phyloP scores from a whole-genome alignment of 192 early-diverging fungal genomes.

The Globomyces pollinis-pini region DNA sequence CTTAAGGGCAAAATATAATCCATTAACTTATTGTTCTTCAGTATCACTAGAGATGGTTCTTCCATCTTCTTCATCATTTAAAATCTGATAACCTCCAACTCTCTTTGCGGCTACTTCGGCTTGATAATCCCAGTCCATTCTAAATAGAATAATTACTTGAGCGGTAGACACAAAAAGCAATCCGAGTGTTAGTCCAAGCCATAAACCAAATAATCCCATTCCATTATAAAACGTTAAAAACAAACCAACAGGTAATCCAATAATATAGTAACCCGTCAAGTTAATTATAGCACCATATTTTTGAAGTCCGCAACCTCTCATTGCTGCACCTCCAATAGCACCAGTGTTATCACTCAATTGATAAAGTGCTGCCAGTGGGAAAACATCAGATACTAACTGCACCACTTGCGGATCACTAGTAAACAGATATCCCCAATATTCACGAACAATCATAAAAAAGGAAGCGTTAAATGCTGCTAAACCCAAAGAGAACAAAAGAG shows the following conservation, averaged over 20 bases:
- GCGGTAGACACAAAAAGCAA: slow-evolving; percentile 43
- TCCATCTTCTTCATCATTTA: no score
- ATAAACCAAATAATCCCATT: slow-evolving; percentile 28
- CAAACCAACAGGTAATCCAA: slow-evolving; percentile 58
- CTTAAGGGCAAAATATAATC: no score
- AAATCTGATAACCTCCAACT: no score
- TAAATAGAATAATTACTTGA: slow-evolving; percentile 20
- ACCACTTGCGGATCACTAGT: slow-evolving; percentile 64
- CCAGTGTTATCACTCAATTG: slow-evolving; percentile 42
- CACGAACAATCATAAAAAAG: slow-evolving; percentile 40
- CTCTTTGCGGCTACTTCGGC: background rate
- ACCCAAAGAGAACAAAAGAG: slow-evolving; percentile 38
- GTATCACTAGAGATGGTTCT: no score
- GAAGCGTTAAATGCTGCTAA: slow-evolving; percentile 47
- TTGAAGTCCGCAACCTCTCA: slow-evolving; percentile 73
- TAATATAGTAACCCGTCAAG: slow-evolving; percentile 51
- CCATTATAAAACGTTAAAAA: slow-evolving; percentile 23
- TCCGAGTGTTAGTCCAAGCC: slow-evolving; percentile 34
- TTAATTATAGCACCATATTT: slow-evolving; percentile 49
- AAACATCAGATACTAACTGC: slow-evolving; percentile 56
- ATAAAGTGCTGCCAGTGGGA: slow-evolving; percentile 68
- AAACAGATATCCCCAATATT: slow-evolving; percentile 55
- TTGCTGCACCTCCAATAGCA: slow-evolving; percentile 42
- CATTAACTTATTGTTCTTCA: no score
- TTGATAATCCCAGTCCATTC: slow-evolving; percentile 25